Base-by-base conservation (phyloP, 73 alveolate species). In the Paramecium sexaurelia region DNA sequence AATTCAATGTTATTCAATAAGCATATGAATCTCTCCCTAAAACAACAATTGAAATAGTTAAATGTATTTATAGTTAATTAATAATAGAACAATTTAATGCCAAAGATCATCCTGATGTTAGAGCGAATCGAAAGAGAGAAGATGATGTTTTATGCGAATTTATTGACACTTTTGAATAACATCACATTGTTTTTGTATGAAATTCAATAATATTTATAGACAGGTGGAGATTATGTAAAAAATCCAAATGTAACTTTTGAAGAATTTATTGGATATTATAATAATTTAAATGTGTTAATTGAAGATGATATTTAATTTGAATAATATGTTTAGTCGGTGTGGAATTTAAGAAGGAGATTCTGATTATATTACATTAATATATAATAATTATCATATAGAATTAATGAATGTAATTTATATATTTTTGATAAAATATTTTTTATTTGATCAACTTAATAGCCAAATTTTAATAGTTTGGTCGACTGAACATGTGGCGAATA, bases 201-300 rank as follows among this genome's bases (percentile, higher is more conserved):
- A 75, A 91, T 91, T 92, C 3, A 92, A 61, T 78, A 93, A 92
- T 55, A 43, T n/a, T 94, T 87, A 1, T 91, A 87, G 75, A 88
- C 75, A 55, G 96, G 96, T 27, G 85, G 69, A 27, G 96, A 93
- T 39, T 94, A 95, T 69, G 73, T 93, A 19, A 86, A 61, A 91
- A 87, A 96, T 87, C 97, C 96, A 19, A 92, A 94, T 20, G 98
- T 97, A 27, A 93, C 98, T 19, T 91, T 93, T 55, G 99, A 97
- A 9, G 99, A 97, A 94, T 97, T 97, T 92, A 22, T 94, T 24
- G 99, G 96, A 26, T 97, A 97, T 94, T 96, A 96, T 93, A 94
- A 95, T 67, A 95, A 96, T 83, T 93, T 96, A 33, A 94, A 98
- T 26, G 98, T 98, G 85, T 91, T 96, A 27, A 92, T 97, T 51